Conservation (phyloP, 116 monocot species). For the Posidonia oceanica region DNA sequence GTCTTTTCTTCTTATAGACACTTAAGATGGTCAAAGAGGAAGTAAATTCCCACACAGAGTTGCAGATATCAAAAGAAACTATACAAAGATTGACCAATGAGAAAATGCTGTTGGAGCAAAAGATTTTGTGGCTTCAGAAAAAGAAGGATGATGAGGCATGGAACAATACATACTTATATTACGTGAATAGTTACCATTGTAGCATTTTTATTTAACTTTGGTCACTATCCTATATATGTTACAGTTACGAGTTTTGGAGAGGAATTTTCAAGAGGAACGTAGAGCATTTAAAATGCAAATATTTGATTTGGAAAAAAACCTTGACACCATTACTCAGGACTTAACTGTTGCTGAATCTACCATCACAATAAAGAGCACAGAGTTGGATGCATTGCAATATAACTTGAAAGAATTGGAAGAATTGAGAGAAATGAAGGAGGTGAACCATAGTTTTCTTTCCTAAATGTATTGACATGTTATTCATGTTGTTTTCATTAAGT, state of each 20-base stretch:
- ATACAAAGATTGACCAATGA: conserved; percentile 48
- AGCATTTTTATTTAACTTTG: too few species aligned
- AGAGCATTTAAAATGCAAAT: conserved; percentile 30
- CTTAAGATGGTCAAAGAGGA: conserved; percentile 48
- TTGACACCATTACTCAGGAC: conserved; percentile 29
- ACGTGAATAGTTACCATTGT: too few species aligned
- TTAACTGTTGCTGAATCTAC: conserved; percentile 54
- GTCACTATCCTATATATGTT: not conserved
- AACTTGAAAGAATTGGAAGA: conserved; percentile 85
- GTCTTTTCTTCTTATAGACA: not conserved
- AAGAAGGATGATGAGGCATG: conserved; percentile 74
- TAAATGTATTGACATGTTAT: not conserved
- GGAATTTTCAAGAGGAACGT: conserved; percentile 50
- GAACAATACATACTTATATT: not conserved
- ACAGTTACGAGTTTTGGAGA: conserved; percentile 28
- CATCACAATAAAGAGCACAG: conserved; percentile 38
- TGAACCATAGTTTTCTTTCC: conserved; percentile 7
- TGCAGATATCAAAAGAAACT: conserved; percentile 57
- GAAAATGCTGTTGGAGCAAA: conserved; percentile 66
- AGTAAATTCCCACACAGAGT: conserved; percentile 40
- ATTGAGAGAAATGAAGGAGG: conserved; percentile 89
- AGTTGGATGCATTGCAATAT: conserved; percentile 53
- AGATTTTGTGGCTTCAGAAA: conserved; percentile 58
- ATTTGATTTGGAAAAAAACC: conserved; percentile 59
- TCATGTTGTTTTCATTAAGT: not conserved